Base-by-base conservation (phyloP, 768 basidiomycete genomes). In the Phallus indusiatus region DNA sequence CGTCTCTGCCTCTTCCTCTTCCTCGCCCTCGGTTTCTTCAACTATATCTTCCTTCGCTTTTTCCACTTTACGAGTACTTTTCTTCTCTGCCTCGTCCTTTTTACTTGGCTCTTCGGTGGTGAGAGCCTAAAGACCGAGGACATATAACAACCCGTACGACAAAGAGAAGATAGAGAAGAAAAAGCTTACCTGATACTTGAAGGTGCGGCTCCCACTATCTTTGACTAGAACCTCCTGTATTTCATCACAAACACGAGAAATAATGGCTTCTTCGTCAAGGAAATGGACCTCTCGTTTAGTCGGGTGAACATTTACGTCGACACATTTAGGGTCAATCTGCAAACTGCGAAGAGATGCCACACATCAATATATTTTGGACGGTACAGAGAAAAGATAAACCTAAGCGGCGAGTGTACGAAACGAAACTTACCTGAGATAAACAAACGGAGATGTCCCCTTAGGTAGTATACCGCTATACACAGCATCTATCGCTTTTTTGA, bases 261-360 rank as follows among this genome's bases (percentile, higher is more conserved):
- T 85, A 66, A 97, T 90, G 14, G 73, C 76, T 55, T 97, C 95
- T 69, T 98, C 93, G 62, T 96, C 83, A 53, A 97, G 70, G 66
- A 98, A 98, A 64, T 93, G 90, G 1, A 97, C 93, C 69, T 97
- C 94, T 49, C 89, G 87, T 69, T 99, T 99, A 1, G 96, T 98
- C 0, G 95, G 96, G 68, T 97, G 94, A 8, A 98, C 93, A 65
- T 99, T 99, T 56, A 97, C 94, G 65, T 99, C 96, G 17, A 99
- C 87, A 22, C 88, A 84, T 33, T 83, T 79, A 0, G 94, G 92
- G 61, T 93, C 86, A 64, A 97, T 85, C 47, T 84, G 76, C 47
- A 98, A 70, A 64, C 94, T 94, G 61, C 10, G 24, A 22, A 50
- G 51, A 47, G 22, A 53, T 58, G 49, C 24, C 47, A 34, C 58